Conservation (phyloP, 2,329 filamentous ascomycete species). For the Aspergillus sp. region DNA sequence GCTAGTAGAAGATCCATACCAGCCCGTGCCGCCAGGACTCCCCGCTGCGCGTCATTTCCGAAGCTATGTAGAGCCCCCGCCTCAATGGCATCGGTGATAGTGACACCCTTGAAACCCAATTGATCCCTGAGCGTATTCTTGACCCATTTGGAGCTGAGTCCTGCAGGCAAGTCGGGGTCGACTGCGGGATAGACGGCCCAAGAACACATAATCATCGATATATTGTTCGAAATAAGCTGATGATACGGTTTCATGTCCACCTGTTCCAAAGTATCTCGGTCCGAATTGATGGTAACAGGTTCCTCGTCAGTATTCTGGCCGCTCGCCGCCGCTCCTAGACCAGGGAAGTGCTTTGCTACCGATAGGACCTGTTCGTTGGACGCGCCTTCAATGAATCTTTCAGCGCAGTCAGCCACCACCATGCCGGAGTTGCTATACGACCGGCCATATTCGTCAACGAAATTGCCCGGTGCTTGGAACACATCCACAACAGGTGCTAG, state of each 20-base stretch:
- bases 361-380: conserved; percentile 16
- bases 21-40: conserved; percentile 23
- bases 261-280: conserved; percentile 17
- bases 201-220: conserved; percentile 31
- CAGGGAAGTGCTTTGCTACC: conserved; percentile 31
- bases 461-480: conserved; percentile 24
- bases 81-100: conserved; percentile 31
- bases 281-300: conserved; percentile 25
- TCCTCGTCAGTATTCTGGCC: conserved; percentile 25
- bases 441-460: conserved; percentile 22
- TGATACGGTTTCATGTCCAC: conserved; percentile 26
- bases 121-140: conserved; percentile 21
- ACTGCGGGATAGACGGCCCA: conserved; percentile 29
- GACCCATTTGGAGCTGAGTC: conserved; percentile 24
- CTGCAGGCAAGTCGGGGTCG: conserved; percentile 23
- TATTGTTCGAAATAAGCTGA: conserved; percentile 21
- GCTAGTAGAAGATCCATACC: conserved; percentile 32
- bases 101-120: conserved; percentile 26
- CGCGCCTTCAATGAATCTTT: conserved; percentile 5
- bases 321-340: conserved; percentile 23
- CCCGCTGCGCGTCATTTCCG: background rate
- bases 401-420: conserved; percentile 16
- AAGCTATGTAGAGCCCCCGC: conserved; percentile 19
- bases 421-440: conserved; percentile 25
- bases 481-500: conserved; percentile 30